Evolutionary conservation across 2,329 filamentous ascomycete species (phyloP), one percentile per base, ranked within the genome.

Genomic region (Fusarium sp.): DNA sequence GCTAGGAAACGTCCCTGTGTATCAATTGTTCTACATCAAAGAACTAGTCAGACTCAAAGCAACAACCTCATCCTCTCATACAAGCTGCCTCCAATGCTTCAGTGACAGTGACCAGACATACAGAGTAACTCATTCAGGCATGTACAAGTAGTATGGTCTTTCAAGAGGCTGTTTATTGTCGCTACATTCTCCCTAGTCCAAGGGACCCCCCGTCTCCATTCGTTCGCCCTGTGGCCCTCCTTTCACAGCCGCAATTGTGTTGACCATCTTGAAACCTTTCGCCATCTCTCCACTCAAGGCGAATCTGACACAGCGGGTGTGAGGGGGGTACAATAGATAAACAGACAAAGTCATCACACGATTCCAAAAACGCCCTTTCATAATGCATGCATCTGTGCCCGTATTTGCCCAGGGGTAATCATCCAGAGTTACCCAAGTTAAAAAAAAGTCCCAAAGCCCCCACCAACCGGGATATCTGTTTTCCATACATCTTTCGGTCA

Each of bases 251-350:
- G 45, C n/a, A 41, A 54, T 65, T 18, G 39, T 20, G 30, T 30
- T 63, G 35, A 16, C 39, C 27, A 35, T 20, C 13, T 25, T n/a
- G 13, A 25, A 61, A 13, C 87, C 88, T 96, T 83, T 92, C 96
- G 11, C 98, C 98, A 87, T 98, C 34, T 98, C 85, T 87, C 92
- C 18, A 91, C 98, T 87, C 70, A 89, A 87, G 80, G 9, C 14
- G 13, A 32, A 52, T n/a, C 30, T n/a, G 27, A 52, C 18, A 48
- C 9, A n/a, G 10, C 32, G 13, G 16, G 25, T 3, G n/a, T 20
- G 23, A 39, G 13, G 48, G 37, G n/a, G 25, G 56, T 6, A 52
- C 58, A 52, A 23, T n/a, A 43, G 43, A 66, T 45, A 57, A 45
- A 56, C 50, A 66, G 69, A 66, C 43, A 66, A 69, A 69, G 57